Evolutionary conservation across 2,329 filamentous ascomycete species (phyloP), one percentile per base, ranked within the genome.

Genomic region (Monosporascus sp.): DNA sequence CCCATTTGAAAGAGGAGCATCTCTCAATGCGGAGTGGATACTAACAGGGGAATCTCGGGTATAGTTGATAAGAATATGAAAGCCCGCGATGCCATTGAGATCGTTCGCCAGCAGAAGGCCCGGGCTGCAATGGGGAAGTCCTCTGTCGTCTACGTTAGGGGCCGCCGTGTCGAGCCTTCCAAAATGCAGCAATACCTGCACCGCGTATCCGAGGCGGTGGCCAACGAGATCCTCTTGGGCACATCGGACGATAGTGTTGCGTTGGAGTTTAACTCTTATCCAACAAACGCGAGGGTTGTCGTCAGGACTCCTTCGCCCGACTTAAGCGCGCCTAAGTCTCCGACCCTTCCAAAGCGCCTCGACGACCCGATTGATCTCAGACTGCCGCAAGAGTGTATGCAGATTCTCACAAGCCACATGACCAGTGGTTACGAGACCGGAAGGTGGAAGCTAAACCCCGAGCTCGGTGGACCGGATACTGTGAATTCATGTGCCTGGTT

Each of bases 31-130:
- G 31, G 31, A 14, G 31, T 22, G 18, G 14, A 7, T 15, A 11
- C 43, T 46, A 18, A 46, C 22, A 18, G 24, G 24, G 9, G 3
- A 8, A 15, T n/a, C 5, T 17, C 18, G n/a, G 4, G 5, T n/a
- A 9, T 46, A 46, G 43, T 66, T 47, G 63, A 66, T 53, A 66
- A 66, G 58, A 66, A 66, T 45, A 65, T 66, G 48, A 66, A 65
- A 46, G 62, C 64, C 45, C 58, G 59, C 50, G 64, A 66, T 48
- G 64, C 63, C 52, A 57, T 65, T 25, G 64, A 66, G 58, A 66
- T 66, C 45, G 63, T 65, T 48, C 63, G 64, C 53, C 64, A 65
- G 46, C 63, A 64, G 50, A 63, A 58, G n/a, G 60, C 59, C 24
- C 61, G 64, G 24, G 60, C 62, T 14, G 62, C 61, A n/a, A 58